These are phyloP conservation scores for Fusarium piperis DNA, from an alignment of 2,329 filamentous ascomycete species.

Conservation along the genomic window DNA sequence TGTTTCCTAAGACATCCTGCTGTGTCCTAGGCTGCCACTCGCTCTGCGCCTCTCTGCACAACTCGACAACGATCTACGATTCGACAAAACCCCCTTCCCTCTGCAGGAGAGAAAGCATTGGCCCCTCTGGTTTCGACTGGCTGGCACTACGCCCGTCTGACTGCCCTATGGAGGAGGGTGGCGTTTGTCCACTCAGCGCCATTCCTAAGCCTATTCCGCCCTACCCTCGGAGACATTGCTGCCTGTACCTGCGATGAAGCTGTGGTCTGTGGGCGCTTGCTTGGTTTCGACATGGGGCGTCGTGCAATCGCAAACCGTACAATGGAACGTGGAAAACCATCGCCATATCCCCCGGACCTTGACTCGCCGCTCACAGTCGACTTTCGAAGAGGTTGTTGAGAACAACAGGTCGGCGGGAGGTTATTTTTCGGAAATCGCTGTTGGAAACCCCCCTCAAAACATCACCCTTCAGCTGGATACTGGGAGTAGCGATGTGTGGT, in stretches of 20 bases:
- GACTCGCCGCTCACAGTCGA: slow-evolving; percentile 50
- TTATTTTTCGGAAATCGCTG: slow-evolving; percentile 65
- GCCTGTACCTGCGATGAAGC: slow-evolving; percentile 37
- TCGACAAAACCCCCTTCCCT: not conserved
- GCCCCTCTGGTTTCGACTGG: slow-evolving; percentile 10
- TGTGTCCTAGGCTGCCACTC: slow-evolving; percentile 21
- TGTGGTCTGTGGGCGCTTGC: slow-evolving; percentile 27
- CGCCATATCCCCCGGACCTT: slow-evolving; percentile 46
- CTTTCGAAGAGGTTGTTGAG: slow-evolving; percentile 54
- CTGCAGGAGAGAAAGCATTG: not conserved
- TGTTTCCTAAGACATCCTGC: slow-evolving; percentile 35
- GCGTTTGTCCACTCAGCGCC: slow-evolving; percentile 31
- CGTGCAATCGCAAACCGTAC: slow-evolving; percentile 50
- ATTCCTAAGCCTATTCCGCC: slow-evolving; percentile 27
- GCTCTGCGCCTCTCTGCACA: slow-evolving; percentile 15
- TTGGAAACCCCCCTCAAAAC: slow-evolving; percentile 67
- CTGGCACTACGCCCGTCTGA: slow-evolving; percentile 18
- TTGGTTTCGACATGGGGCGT: slow-evolving; percentile 38
- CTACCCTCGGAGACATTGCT: not conserved
- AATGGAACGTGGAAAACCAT: slow-evolving; percentile 59
- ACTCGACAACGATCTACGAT: not conserved
- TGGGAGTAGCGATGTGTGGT: slow-evolving; percentile 73
- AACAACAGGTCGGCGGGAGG: slow-evolving; percentile 57
- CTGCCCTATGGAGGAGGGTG: slow-evolving; percentile 39
- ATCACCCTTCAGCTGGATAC: slow-evolving; percentile 71